phyloP scores from a whole-genome alignment of 371 early-diverging fungal genomes.

The Nematocida sp. region DNA sequence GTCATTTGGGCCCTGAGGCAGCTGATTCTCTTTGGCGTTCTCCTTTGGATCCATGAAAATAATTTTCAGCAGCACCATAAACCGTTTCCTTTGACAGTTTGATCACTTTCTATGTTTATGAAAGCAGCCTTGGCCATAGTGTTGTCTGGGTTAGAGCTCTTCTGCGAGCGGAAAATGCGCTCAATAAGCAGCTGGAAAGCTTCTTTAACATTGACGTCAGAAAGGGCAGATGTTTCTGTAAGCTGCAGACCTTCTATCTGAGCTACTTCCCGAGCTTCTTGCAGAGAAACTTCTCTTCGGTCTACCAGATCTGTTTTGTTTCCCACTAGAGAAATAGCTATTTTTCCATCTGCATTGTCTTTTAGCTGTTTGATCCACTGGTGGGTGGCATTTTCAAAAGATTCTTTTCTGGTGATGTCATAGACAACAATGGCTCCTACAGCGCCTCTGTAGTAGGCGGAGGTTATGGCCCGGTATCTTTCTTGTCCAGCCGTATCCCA shows the following conservation, averaged over 20 bases:
- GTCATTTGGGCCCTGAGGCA: no score
- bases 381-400: slow-evolving; percentile 78
- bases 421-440: slow-evolving; percentile 94
- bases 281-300: slow-evolving; percentile 83
- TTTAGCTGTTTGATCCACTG: slow-evolving; percentile 95
- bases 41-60: background rate
- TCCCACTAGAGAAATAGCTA: slow-evolving; percentile 94
- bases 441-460: slow-evolving; percentile 93
- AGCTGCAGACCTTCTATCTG: slow-evolving; percentile 71
- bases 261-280: slow-evolving; percentile 88
- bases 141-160: background rate
- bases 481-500: slow-evolving; percentile 83
- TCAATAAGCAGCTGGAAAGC: slow-evolving; percentile 78
- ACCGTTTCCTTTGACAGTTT: background rate
- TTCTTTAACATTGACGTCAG: slow-evolving; percentile 78
- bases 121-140: background rate
- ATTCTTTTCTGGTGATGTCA: slow-evolving; percentile 87
- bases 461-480: slow-evolving; percentile 66
- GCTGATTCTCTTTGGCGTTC: no score
- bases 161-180: slow-evolving; percentile 66
- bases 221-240: slow-evolving; percentile 81
- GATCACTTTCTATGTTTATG: slow-evolving; percentile 29
- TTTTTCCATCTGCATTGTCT: slow-evolving; percentile 88
- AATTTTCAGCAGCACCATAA: slow-evolving; percentile 47
- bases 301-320: slow-evolving; percentile 96